These are phyloP conservation scores for Monosporascus ibericus DNA, from an alignment of 2,329 filamentous ascomycete genomes.

Conservation along the genomic window DNA sequence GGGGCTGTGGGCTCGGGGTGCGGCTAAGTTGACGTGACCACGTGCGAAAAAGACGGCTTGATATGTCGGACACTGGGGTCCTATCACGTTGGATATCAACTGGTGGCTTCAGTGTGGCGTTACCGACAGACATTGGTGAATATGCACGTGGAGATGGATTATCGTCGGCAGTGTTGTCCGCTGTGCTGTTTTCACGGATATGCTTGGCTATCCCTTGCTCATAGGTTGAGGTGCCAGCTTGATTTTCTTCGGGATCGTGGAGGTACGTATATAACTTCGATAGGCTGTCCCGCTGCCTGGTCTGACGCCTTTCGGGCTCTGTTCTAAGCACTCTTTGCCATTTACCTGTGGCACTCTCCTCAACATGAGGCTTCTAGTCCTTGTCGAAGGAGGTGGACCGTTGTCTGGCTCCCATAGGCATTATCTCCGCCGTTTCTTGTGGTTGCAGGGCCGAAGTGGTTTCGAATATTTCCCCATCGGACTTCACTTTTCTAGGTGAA, in stretches of 20 bases:
- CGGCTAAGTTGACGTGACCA: slow-evolving; percentile 21
- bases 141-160: neutral
- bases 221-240: no score
- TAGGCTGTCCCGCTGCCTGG: neutral
- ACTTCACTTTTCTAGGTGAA: neutral
- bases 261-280: neutral
- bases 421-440: neutral
- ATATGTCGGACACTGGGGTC: slow-evolving; percentile 13
- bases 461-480: neutral
- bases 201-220: neutral
- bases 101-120: slow-evolving; percentile 6
- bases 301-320: slow-evolving; percentile 5
- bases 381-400: neutral
- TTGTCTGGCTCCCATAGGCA: neutral
- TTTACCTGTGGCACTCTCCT: slow-evolving; percentile 4
- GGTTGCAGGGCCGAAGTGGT: neutral
- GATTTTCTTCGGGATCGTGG: neutral
- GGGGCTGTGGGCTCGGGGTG: slow-evolving; percentile 10
- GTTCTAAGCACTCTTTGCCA: slow-evolving; percentile 8
- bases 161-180: neutral
- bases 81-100: slow-evolving; percentile 1
- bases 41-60: slow-evolving; percentile 18
- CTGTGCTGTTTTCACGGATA: neutral
- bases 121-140: slow-evolving; percentile 1
- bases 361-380: slow-evolving; percentile 2